phyloP scores from a whole-genome alignment of 1,284 basidiomycete genomes.

The Pascua guehoae region DNA sequence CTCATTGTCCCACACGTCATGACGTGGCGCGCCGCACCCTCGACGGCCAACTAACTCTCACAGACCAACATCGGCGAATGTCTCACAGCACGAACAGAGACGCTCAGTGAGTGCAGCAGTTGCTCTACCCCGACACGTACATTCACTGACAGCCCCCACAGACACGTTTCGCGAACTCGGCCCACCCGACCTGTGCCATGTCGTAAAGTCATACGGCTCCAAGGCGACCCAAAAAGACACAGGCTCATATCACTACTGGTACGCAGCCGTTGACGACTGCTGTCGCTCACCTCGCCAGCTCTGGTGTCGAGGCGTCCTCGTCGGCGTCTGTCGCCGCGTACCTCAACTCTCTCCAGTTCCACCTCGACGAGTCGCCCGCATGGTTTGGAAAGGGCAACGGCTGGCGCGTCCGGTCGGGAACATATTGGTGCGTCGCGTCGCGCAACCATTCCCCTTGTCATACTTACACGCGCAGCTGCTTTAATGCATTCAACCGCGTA shows the following conservation, averaged over 20 bases:
- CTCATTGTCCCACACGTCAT: not conserved
- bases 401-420: conserved; percentile 94
- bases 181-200: conserved; percentile 93
- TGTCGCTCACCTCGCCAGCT: conserved; percentile 52
- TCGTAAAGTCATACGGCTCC: conserved; percentile 80
- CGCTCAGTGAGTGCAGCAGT: conserved; percentile 63
- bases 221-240: conserved; percentile 79
- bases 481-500: conserved; percentile 96
- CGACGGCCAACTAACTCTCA: not conserved
- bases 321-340: conserved; percentile 96
- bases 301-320: conserved; percentile 94
- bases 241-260: conserved; percentile 83
- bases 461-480: conserved; percentile 62
- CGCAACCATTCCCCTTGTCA: not conserved
- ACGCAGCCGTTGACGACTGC: not conserved
- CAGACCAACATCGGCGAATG: conserved; percentile 89
- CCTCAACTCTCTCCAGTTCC: conserved; percentile 94
- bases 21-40: not conserved
- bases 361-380: conserved; percentile 82
- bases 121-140: no score
- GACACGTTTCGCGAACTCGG: conserved; percentile 94
- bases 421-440: conserved; percentile 74
- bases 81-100: conserved; percentile 84
- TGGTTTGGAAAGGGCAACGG: conserved; percentile 85
- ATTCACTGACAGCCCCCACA: conserved; percentile 39